Percentiles rank a stretch among this genome's conserved stretches.
Evolutionary conservation across 192 early-diverging fungal species (phyloP).

Genomic region (Chytriomyces sp.): DNA sequence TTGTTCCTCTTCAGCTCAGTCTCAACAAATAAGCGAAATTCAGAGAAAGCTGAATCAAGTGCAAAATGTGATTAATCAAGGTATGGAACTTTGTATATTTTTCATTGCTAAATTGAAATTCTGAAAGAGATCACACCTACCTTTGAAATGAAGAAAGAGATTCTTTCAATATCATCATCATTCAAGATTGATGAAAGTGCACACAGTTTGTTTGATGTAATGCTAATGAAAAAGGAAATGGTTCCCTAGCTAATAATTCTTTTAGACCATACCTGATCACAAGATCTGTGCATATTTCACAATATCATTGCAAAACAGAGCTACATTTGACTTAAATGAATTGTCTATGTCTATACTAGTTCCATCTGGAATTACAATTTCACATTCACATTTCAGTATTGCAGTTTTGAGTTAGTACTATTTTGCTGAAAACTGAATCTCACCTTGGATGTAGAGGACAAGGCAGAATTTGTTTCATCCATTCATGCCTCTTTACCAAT

Average conservation of each 20-base stretch:
- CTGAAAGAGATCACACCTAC: no score
- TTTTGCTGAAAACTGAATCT: background rate
- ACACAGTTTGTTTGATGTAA: background rate
- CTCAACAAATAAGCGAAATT: no score
- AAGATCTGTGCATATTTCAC: background rate
- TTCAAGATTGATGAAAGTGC: background rate
- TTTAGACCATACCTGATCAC: background rate
- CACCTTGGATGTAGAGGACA: background rate
- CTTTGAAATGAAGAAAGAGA: no score
- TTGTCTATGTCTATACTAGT: background rate
- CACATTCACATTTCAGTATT: conserved; percentile 4
- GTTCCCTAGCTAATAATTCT: background rate
- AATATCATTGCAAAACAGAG: background rate
- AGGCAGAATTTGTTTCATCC: background rate
- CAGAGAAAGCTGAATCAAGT: no score
- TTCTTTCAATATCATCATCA: background rate
- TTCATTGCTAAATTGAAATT: no score
- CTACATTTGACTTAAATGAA: background rate
- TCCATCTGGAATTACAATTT: background rate
- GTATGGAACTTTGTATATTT: no score
- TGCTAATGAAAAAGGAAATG: background rate
- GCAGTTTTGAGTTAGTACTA: background rate
- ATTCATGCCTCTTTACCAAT: background rate
- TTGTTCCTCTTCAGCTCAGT: no score
- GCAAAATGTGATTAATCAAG: no score